These are phyloP conservation scores for Adansonia digitata DNA, from an alignment of 345 rosid species.

Conservation along the genomic window DNA sequence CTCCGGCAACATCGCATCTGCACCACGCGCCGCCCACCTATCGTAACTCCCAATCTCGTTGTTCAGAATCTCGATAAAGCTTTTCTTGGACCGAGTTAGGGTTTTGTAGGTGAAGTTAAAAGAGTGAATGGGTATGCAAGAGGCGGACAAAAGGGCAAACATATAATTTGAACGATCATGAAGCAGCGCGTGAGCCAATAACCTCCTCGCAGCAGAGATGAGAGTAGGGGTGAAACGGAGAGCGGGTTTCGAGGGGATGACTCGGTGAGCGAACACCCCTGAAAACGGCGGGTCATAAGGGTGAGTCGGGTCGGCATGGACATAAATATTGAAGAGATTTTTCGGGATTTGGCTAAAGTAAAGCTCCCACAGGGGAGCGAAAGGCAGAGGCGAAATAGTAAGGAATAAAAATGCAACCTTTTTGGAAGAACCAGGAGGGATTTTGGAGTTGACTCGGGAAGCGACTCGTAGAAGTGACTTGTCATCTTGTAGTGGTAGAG, in stretches of 20 bases:
- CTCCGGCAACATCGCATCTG: conserved; percentile 61
- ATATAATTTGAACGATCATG: conserved; percentile 53
- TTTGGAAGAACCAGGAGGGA: conserved; percentile 29
- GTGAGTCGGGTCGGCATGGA: conserved; percentile 67
- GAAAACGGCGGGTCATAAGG: conserved; percentile 41
- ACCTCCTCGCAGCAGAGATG: conserved; percentile 61
- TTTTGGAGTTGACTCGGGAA: conserved; percentile 37
- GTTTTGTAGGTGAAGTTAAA: conserved; percentile 50
- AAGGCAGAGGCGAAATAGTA: conserved; percentile 63
- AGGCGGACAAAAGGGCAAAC: conserved; percentile 67
- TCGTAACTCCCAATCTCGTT: conserved; percentile 49
- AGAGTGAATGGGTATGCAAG: conserved; percentile 66
- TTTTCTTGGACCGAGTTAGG: conserved; percentile 34
- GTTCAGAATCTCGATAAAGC: conserved; percentile 66
- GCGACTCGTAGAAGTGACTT: conserved; percentile 42
- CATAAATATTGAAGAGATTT: conserved; percentile 52
- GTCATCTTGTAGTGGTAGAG: conserved; percentile 39
- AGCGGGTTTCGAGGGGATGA: conserved; percentile 51
- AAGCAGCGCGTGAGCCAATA: conserved; percentile 66
- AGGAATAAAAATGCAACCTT: conserved; percentile 73
- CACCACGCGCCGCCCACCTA: conserved; percentile 83
- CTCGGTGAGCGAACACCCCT: conserved; percentile 54
- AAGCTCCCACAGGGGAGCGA: conserved; percentile 61
- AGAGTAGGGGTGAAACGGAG: conserved; percentile 54
- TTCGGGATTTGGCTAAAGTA: conserved; percentile 39